Evolutionary conservation across 805 yeast species (phyloP), one percentile per base, ranked within the genome.

Genomic region (Metschnikowia drakensbergensis): DNA sequence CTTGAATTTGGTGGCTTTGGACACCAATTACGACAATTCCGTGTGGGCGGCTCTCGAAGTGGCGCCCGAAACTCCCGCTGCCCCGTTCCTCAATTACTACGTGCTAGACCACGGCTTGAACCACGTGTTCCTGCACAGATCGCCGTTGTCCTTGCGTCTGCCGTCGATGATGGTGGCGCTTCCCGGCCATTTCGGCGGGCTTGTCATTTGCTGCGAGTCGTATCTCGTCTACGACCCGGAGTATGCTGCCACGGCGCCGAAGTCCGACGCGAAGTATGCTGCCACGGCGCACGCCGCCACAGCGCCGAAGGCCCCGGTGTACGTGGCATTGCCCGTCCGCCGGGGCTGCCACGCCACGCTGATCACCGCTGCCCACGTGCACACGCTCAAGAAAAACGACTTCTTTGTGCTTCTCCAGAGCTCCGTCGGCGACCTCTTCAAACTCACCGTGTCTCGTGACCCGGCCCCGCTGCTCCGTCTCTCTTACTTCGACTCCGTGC

Each of bases 61-160:
- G 6, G 57, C 22, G 37, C 5, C 5, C 10, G 27, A 41, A 6
- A 36, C 36, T 4, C 51, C 53, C 1, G 42, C 65, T 43, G 54
- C 59, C 28, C 29, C 39, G 2, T 25, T 13, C 17, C 68, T 92
- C 45, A 77, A 80, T 3, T 86, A 80, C 61, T 92, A 92, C 66
- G 92, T 88, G 59, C 67, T 91, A 26, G 97, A 94, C 63, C 75
- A 88, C 36, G 97, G 97, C 0, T 69, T 92, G 41, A 91, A 91
- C 59, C 86, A 85, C 61, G 78, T 91, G 1, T 73, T 86, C 1
- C 77, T 76, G 48, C 74, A 74, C 28, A 55, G 52, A 31, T 44
- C 55, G 33, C 32, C 61, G 7, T 49, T 48, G n/a, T 44, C 39
- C 1, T 54, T 25, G 50, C 74, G 59, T 3, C 55, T 67, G 1